Evolutionary conservation across 108 stramenopile genomes (phyloP), one percentile per base, ranked within the genome.

Genomic region (Craspedostauros australis): DNA sequence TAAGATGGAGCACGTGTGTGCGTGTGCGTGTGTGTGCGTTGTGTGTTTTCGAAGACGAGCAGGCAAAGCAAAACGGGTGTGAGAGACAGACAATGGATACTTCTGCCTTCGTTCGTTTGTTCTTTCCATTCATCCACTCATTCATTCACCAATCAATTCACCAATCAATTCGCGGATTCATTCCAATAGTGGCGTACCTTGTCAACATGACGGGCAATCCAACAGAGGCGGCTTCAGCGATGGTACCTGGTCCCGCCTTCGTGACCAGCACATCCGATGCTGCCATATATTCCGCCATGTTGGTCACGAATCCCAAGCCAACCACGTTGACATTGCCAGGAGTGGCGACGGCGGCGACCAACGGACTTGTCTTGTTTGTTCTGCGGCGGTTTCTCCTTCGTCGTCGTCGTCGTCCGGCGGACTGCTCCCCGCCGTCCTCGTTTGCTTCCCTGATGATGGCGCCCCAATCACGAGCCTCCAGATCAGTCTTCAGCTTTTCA

Each of bases 161-260:
- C n/a, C n/a, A n/a, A n/a, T n/a, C n/a, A n/a, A n/a, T n/a, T n/a
- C n/a, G n/a, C n/a, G n/a, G n/a, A n/a, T n/a, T n/a, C n/a, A n/a
- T n/a, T n/a, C n/a, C n/a, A n/a, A n/a, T n/a, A n/a, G n/a, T n/a
- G n/a, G n/a, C 67, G 20, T 75, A 91, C 47, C 79, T 79, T 50
- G 93, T 93, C 27, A 98, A 75, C 85, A 98, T 84, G 18, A 95
- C 47, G 2, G 96, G 96, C 3, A 98, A 51, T 1, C 94, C 93
- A 19, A 94, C 62, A 11, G 88, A 64, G 3, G 90, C 91, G 16
- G 97, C 95, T 68, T 98, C 97, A 12, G 97, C 97, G 37, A 98
- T 98, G 5, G 94, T 98, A 19, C 97, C 97, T n/a, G 97, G 97
- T 6, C 95, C 97, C 6, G 97, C 97, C 52, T 97, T 97, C 30